Conservation (phyloP, 495 filamentous ascomycete species). For the Trichoderma asperelloides region DNA sequence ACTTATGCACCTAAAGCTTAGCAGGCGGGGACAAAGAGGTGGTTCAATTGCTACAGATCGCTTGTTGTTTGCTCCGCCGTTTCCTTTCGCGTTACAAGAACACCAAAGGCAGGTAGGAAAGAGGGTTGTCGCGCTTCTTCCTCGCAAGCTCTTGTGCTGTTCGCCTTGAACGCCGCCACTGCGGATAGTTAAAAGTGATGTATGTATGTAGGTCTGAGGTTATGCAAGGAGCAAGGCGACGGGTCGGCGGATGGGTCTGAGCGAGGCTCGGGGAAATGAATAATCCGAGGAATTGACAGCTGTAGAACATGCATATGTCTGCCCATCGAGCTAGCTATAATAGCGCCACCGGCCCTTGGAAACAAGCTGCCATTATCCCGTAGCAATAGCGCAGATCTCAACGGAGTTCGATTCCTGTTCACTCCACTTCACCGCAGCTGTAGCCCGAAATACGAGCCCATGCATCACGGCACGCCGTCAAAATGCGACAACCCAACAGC, state of each 20-base stretch:
- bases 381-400: no score
- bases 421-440: not conserved
- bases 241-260: not conserved
- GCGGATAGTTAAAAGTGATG: not conserved
- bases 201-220: not conserved
- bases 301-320: no score
- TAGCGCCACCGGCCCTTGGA: no score
- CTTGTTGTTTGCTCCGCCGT: not conserved
- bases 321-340: no score
- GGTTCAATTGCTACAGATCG: not conserved
- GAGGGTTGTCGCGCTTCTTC: not conserved
- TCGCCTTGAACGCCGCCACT: not conserved
- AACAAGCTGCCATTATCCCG: no score
- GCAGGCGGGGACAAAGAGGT: not conserved
- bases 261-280: not conserved
- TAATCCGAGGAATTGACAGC: not conserved
- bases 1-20: constrained; percentile 9
- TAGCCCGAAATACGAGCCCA: constrained; percentile 1
- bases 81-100: not conserved
- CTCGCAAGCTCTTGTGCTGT: not conserved
- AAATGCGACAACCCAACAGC: not conserved
- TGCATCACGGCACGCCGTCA: not conserved
- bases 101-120: not conserved
- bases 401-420: no score
- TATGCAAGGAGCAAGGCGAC: constrained; percentile 1